Conservation (phyloP, 345 rosid species). For the Citrus sp. region DNA sequence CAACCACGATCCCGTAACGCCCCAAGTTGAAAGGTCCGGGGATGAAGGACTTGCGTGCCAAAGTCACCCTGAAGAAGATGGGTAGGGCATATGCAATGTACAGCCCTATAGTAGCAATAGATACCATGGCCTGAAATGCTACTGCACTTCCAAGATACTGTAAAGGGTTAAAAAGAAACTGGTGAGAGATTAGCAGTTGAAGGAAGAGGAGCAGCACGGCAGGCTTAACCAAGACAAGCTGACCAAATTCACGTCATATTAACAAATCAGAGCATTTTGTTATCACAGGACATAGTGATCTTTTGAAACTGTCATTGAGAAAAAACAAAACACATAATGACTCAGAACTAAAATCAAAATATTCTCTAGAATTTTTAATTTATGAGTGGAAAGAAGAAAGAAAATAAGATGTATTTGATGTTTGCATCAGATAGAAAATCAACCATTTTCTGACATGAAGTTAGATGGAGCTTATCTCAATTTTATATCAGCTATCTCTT, state of each 20-base stretch:
- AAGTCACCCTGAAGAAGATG: constrained; percentile 73
- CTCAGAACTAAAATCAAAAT: too few species aligned
- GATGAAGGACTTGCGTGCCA: constrained; percentile 66
- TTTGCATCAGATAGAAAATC: not conserved
- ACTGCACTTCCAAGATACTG: constrained; percentile 91
- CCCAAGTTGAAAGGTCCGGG: constrained; percentile 90
- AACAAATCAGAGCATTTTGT: not conserved
- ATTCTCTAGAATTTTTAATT: not conserved
- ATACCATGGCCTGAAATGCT: constrained; percentile 97
- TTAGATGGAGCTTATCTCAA: too few species aligned
- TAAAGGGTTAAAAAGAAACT: constrained; percentile 16
- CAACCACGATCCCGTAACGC: constrained; percentile 52
- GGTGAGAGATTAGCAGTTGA: not conserved
- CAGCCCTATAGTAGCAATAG: constrained; percentile 89
- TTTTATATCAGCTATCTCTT: not conserved
- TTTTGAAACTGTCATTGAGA: too few species aligned
- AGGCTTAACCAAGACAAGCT: too few species aligned
- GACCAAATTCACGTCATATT: not conserved
- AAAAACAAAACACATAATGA: too few species aligned
- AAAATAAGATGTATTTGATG: not conserved
- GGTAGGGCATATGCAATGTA: constrained; percentile 96
- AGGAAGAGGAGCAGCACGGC: not conserved
- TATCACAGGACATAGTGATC: not conserved
- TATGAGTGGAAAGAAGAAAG: not conserved
- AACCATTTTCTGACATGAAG: not conserved